These are phyloP conservation scores for Arctium lappa DNA, from an alignment of 129 eudicot genomes.

Conservation along the genomic window DNA sequence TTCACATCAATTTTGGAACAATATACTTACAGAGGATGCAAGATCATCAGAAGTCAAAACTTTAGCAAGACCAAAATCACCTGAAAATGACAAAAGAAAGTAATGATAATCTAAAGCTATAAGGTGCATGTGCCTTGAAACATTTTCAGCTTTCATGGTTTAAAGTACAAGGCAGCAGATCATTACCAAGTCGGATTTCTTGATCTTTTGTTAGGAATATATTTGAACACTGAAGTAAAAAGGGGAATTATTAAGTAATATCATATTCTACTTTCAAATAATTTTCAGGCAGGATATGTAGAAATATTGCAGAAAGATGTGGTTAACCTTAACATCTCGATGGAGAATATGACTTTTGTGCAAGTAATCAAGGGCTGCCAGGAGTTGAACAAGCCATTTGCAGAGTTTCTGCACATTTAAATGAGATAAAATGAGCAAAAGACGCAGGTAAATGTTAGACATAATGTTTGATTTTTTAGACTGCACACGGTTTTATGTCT, in stretches of 20 bases:
- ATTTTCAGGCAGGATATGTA: neutral
- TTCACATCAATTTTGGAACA: neutral
- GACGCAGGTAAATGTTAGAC: neutral
- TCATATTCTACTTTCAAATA: neutral
- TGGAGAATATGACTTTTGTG: constrained; percentile 84
- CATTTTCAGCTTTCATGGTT: constrained; percentile 1
- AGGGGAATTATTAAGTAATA: constrained; percentile 10
- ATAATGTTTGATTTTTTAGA: neutral
- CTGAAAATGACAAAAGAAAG: constrained; percentile 36
- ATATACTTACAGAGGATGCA: constrained; percentile 88
- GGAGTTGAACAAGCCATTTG: constrained; percentile 91
- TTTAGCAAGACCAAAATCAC: constrained; percentile 99
- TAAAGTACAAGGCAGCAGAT: neutral
- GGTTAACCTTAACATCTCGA: constrained; percentile 90
- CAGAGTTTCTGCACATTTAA: constrained; percentile 67
- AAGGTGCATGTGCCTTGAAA: neutral
- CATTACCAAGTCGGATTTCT: constrained; percentile 87
- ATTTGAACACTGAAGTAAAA: constrained; percentile 78
- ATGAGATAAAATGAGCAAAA: constrained; percentile 12
- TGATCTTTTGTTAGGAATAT: constrained; percentile 89
- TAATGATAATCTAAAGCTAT: neutral
- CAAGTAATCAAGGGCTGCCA: constrained; percentile 89
- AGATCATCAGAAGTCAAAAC: constrained; percentile 86
- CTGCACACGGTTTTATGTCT: neutral
- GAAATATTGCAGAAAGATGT: constrained; percentile 9